Conservation (phyloP, 225 moss, liverwort and hornwort genomes). For the Polytrichum commune region DNA sequence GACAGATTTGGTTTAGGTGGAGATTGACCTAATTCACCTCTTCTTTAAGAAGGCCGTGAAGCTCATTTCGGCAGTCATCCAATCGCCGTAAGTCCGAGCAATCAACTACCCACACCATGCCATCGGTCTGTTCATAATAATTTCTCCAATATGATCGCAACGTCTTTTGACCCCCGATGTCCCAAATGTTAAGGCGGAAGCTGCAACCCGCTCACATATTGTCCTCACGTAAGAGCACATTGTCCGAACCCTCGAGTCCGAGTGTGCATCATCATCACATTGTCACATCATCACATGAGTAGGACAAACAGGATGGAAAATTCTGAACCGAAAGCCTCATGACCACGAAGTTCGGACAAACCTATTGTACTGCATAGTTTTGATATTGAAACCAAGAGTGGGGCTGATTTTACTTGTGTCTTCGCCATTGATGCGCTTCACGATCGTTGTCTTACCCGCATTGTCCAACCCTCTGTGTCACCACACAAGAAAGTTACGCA, state of each 20-base stretch:
- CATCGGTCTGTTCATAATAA: constrained; percentile 97
- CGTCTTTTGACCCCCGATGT: constrained; percentile 96
- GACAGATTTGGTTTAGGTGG: background rate
- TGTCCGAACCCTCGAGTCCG: background rate
- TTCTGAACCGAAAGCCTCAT: background rate
- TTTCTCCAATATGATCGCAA: constrained; percentile 96
- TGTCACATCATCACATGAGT: background rate
- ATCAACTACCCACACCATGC: constrained; percentile 99
- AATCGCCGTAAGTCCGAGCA: constrained; percentile 85
- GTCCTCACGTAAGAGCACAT: constrained; percentile 3
- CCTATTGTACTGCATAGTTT: constrained; percentile 94
- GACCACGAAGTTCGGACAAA: constrained; percentile 7
- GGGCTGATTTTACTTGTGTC: constrained; percentile 97
- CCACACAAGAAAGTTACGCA: background rate
- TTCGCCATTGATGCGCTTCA: constrained; percentile 95
- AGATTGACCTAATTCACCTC: constrained; percentile 39
- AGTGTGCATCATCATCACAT: background rate
- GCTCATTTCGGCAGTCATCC: constrained; percentile 87
- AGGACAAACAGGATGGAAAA: constrained; percentile 3
- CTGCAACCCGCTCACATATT: constrained; percentile 24
- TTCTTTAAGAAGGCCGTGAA: constrained; percentile 88
- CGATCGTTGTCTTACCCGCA: constrained; percentile 96
- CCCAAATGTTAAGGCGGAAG: constrained; percentile 98
- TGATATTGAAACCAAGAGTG: constrained; percentile 97
- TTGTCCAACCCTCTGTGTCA: constrained; percentile 84